Conservation (phyloP, 768 basidiomycete genomes). For the Botryobasidium botryosum region DNA sequence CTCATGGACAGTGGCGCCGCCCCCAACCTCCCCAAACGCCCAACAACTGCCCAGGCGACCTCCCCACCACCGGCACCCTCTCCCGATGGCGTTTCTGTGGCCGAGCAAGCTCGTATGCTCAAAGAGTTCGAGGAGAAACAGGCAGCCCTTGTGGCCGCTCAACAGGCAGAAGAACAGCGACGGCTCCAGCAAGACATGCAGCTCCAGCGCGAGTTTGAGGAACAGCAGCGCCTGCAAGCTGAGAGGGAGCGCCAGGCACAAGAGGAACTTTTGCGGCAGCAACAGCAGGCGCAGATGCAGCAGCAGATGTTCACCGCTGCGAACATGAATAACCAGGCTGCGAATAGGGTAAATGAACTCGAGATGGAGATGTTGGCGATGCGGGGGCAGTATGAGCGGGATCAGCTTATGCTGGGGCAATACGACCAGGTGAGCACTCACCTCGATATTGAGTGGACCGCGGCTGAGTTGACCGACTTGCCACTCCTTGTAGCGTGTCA, state of each 20-base stretch:
- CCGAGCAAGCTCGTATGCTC: constrained; percentile 84
- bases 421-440: constrained; percentile 70
- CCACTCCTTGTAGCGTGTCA: constrained; percentile 51
- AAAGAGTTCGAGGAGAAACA: constrained; percentile 96
- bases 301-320: too few relatives aligned
- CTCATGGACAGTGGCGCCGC: constrained; percentile 56
- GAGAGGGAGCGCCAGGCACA: constrained; percentile 80
- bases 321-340: constrained; percentile 48
- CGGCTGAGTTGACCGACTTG: constrained; percentile 8
- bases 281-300: constrained; percentile 63
- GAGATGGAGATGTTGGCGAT: constrained; percentile 83
- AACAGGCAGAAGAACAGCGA: constrained; percentile 69
- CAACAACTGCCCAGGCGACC: constrained; percentile 23
- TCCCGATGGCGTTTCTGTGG: constrained; percentile 53
- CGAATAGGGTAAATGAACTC: constrained; percentile 59
- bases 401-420: constrained; percentile 93
- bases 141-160: constrained; percentile 59
- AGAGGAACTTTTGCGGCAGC: constrained; percentile 46
- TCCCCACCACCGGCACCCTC: constrained; percentile 58
- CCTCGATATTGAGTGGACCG: not conserved
- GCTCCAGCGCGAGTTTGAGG: constrained; percentile 79
- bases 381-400: constrained; percentile 94
- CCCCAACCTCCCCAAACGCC: constrained; percentile 14
- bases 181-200: constrained; percentile 60
- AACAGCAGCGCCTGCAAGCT: constrained; percentile 70